Percentiles rank a stretch among this genome's conserved stretches.
These are phyloP conservation scores for Euclidium syriacum DNA, from an alignment of 345 rosid species.

Conservation along the genomic window DNA sequence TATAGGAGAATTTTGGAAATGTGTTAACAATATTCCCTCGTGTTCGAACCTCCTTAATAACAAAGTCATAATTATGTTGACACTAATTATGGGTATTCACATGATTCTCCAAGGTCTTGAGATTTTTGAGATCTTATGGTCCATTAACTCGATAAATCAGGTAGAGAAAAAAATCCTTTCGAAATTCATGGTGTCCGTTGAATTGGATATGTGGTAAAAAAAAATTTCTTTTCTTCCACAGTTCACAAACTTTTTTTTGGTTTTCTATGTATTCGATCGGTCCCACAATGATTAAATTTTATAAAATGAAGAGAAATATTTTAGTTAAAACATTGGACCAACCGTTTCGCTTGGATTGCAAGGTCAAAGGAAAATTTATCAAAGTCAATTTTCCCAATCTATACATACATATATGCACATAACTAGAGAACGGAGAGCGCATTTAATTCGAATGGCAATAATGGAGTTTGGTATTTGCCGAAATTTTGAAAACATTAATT, in stretches of 20 bases:
- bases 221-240: no score
- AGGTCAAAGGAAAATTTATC: neutral
- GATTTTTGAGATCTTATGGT: no score
- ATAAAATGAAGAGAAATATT: neutral
- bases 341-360: slow-evolving; percentile 15
- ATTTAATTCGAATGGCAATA: slow-evolving; percentile 25
- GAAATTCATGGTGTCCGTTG: no score
- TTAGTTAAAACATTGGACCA: slow-evolving; percentile 14
- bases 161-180: no score
- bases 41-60: no score
- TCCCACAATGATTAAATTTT: neutral
- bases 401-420: neutral
- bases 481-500: slow-evolving; percentile 39
- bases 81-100: no score
- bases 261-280: neutral
- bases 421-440: neutral
- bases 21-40: no score
- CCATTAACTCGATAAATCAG: no score
- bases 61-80: no score
- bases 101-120: no score
- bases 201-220: no score
- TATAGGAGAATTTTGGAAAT: no score
- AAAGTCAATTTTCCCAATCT: slow-evolving; percentile 6
- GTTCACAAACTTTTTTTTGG: neutral
- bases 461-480: slow-evolving; percentile 43